These are phyloP conservation scores for Filosporella fistucella DNA, from an alignment of 495 filamentous ascomycete species.

Conservation along the genomic window DNA sequence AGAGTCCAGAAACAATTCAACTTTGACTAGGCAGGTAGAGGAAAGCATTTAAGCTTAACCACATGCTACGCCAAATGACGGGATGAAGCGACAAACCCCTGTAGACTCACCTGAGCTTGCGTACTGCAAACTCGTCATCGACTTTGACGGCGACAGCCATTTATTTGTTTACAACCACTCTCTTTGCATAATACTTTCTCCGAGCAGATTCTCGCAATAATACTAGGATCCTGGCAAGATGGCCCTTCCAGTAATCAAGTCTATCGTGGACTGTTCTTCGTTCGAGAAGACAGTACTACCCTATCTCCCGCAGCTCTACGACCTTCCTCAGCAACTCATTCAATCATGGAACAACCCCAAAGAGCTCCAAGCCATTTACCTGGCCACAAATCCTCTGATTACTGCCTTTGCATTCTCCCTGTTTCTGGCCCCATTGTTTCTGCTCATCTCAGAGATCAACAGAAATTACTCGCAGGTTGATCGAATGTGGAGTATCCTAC, in stretches of 20 bases:
- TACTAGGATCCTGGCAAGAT: constrained; percentile 37
- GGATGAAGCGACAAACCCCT: too few species aligned
- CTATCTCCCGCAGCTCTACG: constrained; percentile 73
- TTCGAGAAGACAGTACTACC: constrained; percentile 67
- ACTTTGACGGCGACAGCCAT: too few species aligned
- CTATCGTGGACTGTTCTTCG: constrained; percentile 66
- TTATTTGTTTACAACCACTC: too few species aligned
- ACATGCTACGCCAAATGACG: too few species aligned
- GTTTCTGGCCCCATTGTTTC: constrained; percentile 60
- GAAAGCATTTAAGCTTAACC: too few species aligned
- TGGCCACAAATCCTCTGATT: constrained; percentile 83
- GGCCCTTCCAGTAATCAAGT: constrained; percentile 64
- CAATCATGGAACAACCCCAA: constrained; percentile 49
- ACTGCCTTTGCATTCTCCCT: constrained; percentile 69
- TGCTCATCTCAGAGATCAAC: constrained; percentile 76
- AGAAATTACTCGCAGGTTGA: constrained; percentile 95
- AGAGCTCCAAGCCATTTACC: constrained; percentile 60
- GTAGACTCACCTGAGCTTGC: too few species aligned
- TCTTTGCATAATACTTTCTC: too few species aligned
- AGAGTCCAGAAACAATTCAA: too few species aligned
- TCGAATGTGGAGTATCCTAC: constrained; percentile 83
- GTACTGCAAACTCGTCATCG: too few species aligned
- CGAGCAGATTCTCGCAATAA: too few species aligned
- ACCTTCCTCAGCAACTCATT: constrained; percentile 59
- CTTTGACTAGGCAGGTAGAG: too few species aligned